Evolutionary conservation across 164 flowering plant genomes (phyloP).

Genomic region (Vitis rupestris): DNA sequence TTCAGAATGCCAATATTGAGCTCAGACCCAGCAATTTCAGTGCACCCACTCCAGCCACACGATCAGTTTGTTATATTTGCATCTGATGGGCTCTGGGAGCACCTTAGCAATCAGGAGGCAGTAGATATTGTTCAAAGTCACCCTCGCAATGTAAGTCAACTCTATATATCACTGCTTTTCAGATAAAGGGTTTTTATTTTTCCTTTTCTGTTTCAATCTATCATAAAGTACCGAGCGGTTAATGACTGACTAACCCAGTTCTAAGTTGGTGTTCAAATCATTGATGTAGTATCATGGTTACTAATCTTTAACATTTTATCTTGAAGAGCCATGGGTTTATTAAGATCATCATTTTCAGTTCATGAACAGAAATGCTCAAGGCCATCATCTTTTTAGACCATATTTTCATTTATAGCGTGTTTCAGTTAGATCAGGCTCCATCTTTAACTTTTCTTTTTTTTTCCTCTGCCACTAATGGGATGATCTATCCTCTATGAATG

Average conservation of each 20-base stretch:
- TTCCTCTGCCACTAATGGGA: too few relatives aligned
- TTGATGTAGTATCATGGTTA: too few relatives aligned
- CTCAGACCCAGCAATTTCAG: slow-evolving; percentile 55
- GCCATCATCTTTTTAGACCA: too few relatives aligned
- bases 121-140: slow-evolving; percentile 56
- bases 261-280: too few relatives aligned
- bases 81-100: slow-evolving; percentile 79
- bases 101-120: slow-evolving; percentile 65
- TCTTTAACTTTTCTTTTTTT: too few relatives aligned
- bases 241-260: background rate
- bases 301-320: too few relatives aligned
- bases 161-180: background rate
- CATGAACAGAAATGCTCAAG: too few relatives aligned
- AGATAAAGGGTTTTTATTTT: background rate
- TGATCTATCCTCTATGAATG: too few relatives aligned
- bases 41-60: slow-evolving; percentile 49
- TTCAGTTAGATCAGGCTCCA: too few relatives aligned
- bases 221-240: background rate
- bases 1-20: slow-evolving; percentile 60
- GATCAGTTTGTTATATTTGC: slow-evolving; percentile 71
- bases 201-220: background rate
- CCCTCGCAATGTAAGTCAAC: slow-evolving; percentile 52
- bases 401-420: too few relatives aligned
- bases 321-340: too few relatives aligned
- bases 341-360: too few relatives aligned